A percentile compares a stretch with the other conserved stretches of the same genome.
Evolutionary conservation across 208 protist species (phyloP).

Genomic region (Porcisia deanei): DNA sequence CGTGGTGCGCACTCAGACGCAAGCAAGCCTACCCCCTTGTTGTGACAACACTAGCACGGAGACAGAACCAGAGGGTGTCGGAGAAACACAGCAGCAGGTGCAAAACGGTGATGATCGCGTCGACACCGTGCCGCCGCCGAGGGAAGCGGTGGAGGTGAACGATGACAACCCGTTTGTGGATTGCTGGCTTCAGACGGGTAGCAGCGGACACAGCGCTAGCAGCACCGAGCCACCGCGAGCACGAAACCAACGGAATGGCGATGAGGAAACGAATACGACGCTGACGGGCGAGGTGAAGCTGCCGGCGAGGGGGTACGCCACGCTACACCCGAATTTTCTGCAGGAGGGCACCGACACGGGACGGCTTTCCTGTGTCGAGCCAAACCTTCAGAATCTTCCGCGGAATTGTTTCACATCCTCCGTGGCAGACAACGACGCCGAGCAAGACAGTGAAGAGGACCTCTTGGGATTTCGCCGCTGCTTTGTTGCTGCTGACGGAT

Average conservation of each 20-base stretch:
- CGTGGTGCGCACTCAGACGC: constrained; percentile 27
- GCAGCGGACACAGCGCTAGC: constrained; percentile 3
- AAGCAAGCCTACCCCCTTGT: background rate
- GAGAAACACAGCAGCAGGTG: background rate
- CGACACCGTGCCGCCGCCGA: background rate
- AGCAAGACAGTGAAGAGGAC: constrained; percentile 30
- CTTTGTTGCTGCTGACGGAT: constrained; percentile 66
- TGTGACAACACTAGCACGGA: background rate
- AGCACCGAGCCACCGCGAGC: background rate
- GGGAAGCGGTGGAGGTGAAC: constrained; percentile 18
- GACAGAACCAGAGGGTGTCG: background rate
- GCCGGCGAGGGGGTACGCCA: constrained; percentile 30
- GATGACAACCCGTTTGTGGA: constrained; percentile 28
- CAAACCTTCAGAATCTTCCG: constrained; percentile 91
- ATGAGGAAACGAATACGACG: constrained; percentile 23
- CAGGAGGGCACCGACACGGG: constrained; percentile 91
- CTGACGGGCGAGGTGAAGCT: constrained; percentile 14
- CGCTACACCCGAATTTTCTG: constrained; percentile 80
- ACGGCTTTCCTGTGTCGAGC: constrained; percentile 85
- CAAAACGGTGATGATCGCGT: background rate
- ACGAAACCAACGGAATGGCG: background rate
- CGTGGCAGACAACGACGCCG: background rate
- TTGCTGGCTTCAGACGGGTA: constrained; percentile 10
- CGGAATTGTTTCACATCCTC: constrained; percentile 32
- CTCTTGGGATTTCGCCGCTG: constrained; percentile 72